A percentile compares a stretch with the other conserved stretches of the same genome.
Evolutionary conservation across 1,139 yeast genomes (phyloP).

Genomic region (Zygoascus sp.): DNA sequence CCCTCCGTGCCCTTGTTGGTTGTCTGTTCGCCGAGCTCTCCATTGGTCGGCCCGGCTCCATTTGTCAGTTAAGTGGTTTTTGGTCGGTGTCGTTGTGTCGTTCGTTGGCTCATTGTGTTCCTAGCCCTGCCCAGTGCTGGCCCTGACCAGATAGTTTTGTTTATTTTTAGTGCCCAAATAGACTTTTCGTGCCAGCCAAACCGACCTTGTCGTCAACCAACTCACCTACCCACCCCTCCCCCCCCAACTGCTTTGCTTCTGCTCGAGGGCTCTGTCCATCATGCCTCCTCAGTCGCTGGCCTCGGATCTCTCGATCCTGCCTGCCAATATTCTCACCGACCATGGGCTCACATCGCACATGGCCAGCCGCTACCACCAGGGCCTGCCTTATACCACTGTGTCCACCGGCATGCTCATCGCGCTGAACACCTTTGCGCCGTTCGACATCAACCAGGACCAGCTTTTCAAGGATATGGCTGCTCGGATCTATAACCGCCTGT

Average conservation of each 20-base stretch:
- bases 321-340: constrained; percentile 36
- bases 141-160: background rate
- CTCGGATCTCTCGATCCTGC: constrained; percentile 38
- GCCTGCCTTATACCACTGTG: constrained; percentile 38
- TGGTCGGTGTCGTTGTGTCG: no score
- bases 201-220: background rate
- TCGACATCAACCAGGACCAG: constrained; percentile 39
- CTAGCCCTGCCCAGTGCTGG: no score
- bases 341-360: constrained; percentile 41
- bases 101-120: no score
- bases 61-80: no score
- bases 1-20: no score
- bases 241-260: no score
- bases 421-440: constrained; percentile 37
- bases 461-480: constrained; percentile 39
- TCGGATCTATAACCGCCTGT: constrained; percentile 37
- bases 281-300: constrained; percentile 31
- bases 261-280: no score
- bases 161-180: background rate
- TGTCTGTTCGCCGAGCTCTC: no score
- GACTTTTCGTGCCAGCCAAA: background rate
- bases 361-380: constrained; percentile 42
- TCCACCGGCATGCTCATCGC: constrained; percentile 39
- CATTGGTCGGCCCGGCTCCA: no score
- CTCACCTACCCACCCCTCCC: no score